A percentile compares a stretch with the other conserved stretches of the same genome.
phyloP scores from a whole-genome alignment of 2,329 filamentous ascomycete species.

The Stemphylium lycopersici region DNA sequence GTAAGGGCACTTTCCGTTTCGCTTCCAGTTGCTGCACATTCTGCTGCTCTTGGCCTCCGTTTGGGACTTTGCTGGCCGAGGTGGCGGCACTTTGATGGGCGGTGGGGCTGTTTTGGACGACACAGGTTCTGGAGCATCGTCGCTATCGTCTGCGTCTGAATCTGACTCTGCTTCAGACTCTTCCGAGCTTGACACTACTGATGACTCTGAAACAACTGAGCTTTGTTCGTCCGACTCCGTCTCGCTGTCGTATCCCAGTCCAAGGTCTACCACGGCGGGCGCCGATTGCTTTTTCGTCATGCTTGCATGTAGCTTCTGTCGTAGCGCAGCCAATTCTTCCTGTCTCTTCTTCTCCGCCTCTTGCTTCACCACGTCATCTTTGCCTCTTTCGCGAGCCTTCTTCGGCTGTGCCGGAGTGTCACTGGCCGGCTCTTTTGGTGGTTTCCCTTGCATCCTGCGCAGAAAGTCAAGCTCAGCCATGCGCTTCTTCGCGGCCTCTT shows the following conservation, averaged over 20 bases:
- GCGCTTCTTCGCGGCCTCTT: conserved; percentile 44
- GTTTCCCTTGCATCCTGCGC: conserved; percentile 31
- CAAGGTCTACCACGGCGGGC: conserved; percentile 30
- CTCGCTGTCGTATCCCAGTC: conserved; percentile 41
- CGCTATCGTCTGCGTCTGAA: conserved; percentile 30
- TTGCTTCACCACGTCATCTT: conserved; percentile 4
- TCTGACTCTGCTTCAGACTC: conserved; percentile 32
- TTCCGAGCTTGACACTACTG: conserved; percentile 42
- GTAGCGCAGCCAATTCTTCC: conserved; percentile 41
- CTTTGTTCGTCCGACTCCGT: conserved; percentile 30
- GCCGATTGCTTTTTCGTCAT: conserved; percentile 29
- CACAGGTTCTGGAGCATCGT: conserved; percentile 44
- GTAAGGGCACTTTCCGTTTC: conserved; percentile 36
- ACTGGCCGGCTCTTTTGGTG: conserved; percentile 6
- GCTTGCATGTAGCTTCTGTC: conserved; percentile 43
- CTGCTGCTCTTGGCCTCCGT: conserved; percentile 13
- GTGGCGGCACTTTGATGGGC: conserved; percentile 22
- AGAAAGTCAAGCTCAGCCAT: conserved; percentile 50
- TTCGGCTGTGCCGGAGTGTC: neutral
- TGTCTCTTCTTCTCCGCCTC: conserved; percentile 5
- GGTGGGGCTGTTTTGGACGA: conserved; percentile 44
- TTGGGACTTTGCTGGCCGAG: conserved; percentile 8
- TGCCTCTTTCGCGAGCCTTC: conserved; percentile 4
- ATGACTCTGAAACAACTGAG: conserved; percentile 36
- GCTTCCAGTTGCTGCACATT: conserved; percentile 34